Conservation (phyloP, 371 early-diverging fungal genomes). For the Batrachochytrium dendrobatidis region DNA sequence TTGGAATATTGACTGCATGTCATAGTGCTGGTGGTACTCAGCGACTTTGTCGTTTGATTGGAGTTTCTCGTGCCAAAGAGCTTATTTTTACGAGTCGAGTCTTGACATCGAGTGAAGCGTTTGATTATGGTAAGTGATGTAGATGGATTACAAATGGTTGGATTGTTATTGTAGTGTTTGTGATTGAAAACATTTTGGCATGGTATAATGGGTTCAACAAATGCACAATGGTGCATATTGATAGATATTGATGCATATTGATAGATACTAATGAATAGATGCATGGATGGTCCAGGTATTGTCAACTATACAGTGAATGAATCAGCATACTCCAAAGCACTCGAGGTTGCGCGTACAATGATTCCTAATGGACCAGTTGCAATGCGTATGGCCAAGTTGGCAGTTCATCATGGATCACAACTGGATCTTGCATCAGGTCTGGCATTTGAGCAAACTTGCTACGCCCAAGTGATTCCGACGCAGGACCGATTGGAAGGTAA, state of each 20-base stretch:
- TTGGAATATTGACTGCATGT: background rate
- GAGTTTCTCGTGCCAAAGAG: slow-evolving; percentile 83
- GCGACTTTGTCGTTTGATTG: slow-evolving; percentile 81
- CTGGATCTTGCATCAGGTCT: slow-evolving; percentile 80
- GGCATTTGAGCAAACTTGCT: slow-evolving; percentile 90
- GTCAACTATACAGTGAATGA: slow-evolving; percentile 71
- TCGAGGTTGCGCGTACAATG: slow-evolving; percentile 74
- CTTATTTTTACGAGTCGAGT: slow-evolving; percentile 80
- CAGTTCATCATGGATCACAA: slow-evolving; percentile 73
- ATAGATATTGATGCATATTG: no score
- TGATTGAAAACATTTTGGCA: no score
- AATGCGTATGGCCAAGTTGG: slow-evolving; percentile 77
- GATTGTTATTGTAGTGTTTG: no score
- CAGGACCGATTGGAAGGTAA: slow-evolving; percentile 90
- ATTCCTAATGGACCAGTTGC: slow-evolving; percentile 87
- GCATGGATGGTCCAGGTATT: slow-evolving; percentile 66
- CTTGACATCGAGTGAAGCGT: slow-evolving; percentile 58
- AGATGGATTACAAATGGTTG: no score
- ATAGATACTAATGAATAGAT: no score
- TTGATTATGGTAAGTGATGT: slow-evolving; percentile 42
- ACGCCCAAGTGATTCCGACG: slow-evolving; percentile 88
- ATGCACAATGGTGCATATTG: no score
- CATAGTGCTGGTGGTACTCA: slow-evolving; percentile 93
- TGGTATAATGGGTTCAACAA: no score
- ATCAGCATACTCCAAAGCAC: slow-evolving; percentile 63